Conservation (phyloP, 2,329 filamentous ascomycete species). For the Myriosclerotinia curreyana region DNA sequence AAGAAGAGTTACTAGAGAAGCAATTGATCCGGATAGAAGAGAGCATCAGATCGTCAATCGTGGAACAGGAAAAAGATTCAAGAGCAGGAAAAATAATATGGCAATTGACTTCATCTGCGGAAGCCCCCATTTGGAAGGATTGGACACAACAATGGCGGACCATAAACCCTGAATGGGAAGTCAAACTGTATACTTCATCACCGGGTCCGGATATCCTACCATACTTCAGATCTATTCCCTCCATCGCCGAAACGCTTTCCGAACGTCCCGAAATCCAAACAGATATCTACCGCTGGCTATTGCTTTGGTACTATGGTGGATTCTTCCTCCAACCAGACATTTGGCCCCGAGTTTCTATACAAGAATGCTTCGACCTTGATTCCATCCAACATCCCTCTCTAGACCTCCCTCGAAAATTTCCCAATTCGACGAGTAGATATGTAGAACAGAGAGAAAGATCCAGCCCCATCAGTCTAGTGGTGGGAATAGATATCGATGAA, state of each 20-base stretch:
- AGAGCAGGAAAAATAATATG: constrained; percentile 27
- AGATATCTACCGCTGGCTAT: constrained; percentile 28
- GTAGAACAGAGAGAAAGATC: constrained; percentile 9
- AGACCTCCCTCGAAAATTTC: neutral
- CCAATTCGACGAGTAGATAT: constrained; percentile 3
- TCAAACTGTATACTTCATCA: constrained; percentile 22
- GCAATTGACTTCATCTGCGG: constrained; percentile 26
- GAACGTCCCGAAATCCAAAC: constrained; percentile 21
- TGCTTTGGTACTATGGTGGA: constrained; percentile 32
- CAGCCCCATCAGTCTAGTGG: constrained; percentile 29
- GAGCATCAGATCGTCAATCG: constrained; percentile 14
- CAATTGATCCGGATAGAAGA: constrained; percentile 25
- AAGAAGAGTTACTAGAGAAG: constrained; percentile 27
- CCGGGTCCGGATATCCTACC: constrained; percentile 21
- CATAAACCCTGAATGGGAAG: constrained; percentile 27
- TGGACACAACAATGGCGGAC: constrained; percentile 29
- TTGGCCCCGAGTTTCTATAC: constrained; percentile 26
- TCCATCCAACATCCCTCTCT: constrained; percentile 7
- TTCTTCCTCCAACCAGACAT: constrained; percentile 30
- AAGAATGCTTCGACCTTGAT: constrained; percentile 25
- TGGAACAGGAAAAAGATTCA: constrained; percentile 10
- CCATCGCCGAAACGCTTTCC: constrained; percentile 22
- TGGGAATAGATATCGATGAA: constrained; percentile 32
- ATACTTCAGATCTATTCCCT: constrained; percentile 24
- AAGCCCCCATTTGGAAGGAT: constrained; percentile 13